Evolutionary conservation across 208 protist genomes (phyloP).

Genomic region (Strigomonas culicis): DNA sequence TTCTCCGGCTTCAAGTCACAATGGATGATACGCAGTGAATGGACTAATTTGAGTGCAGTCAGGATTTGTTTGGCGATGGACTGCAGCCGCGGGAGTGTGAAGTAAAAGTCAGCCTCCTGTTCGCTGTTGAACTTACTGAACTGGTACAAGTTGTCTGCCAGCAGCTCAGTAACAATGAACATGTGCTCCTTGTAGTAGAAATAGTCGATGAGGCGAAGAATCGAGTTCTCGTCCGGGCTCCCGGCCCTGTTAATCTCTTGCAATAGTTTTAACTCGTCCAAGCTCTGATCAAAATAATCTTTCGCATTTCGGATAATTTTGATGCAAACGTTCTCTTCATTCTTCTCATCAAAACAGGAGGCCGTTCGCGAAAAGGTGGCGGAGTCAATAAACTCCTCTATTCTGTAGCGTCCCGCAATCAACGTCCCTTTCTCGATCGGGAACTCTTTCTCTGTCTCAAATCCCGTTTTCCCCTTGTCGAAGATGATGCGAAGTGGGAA

Average conservation of each 20-base stretch:
- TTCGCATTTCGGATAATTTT: conserved; percentile 95
- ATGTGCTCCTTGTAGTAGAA: conserved; percentile 94
- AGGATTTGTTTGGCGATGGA: conserved; percentile 71
- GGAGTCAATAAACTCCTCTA: conserved; percentile 79
- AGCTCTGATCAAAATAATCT: conserved; percentile 92
- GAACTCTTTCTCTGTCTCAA: conserved; percentile 78
- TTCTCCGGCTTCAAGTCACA: conserved; percentile 10
- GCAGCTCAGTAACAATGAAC: conserved; percentile 92
- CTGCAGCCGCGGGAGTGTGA: conserved; percentile 80
- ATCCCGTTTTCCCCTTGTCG: conserved; percentile 58
- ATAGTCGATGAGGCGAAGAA: conserved; percentile 82
- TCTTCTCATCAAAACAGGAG: conserved; percentile 68
- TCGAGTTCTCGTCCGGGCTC: conserved; percentile 54
- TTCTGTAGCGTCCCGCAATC: conserved; percentile 84
- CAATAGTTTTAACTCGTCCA: conserved; percentile 95
- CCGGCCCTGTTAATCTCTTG: conserved; percentile 75
- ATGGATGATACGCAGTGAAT: conserved; percentile 54
- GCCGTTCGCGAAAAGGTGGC: conserved; percentile 87
- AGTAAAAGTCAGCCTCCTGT: conserved; percentile 64
- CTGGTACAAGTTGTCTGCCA: conserved; percentile 90
- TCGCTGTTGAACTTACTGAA: conserved; percentile 79
- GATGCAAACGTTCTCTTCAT: conserved; percentile 70
- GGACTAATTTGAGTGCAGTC: conserved; percentile 65
- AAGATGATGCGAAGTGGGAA: conserved; percentile 62
- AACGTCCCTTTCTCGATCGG: conserved; percentile 54